A percentile compares a stretch with the other conserved stretches of the same genome.
phyloP scores from a whole-genome alignment of 768 basidiomycete species.

The Amanita polypyramis region DNA sequence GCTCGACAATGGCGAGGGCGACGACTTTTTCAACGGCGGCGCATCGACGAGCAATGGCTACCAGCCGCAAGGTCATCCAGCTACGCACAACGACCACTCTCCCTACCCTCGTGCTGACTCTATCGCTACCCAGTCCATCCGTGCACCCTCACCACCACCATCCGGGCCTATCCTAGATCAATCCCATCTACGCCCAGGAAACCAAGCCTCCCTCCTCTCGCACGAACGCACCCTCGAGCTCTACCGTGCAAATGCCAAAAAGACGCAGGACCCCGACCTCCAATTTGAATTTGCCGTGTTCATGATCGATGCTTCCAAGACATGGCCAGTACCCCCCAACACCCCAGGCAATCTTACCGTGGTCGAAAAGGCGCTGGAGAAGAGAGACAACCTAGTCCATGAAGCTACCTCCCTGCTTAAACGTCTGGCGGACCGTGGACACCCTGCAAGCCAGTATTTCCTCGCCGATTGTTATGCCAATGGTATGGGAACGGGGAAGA shows the following conservation, averaged over 20 bases:
- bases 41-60: conserved; percentile 16
- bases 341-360: conserved; percentile 69
- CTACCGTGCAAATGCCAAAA: conserved; percentile 96
- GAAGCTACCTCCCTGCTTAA: conserved; percentile 86
- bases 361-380: conserved; percentile 71
- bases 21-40: conserved; percentile 36
- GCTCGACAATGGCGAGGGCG: conserved; percentile 30
- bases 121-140: conserved; percentile 42
- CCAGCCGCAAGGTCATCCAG: no score
- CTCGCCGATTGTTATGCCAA: conserved; percentile 98
- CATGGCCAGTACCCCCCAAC: conserved; percentile 63
- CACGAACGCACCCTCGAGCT: conserved; percentile 95
- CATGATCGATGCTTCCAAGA: conserved; percentile 96
- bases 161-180: conserved; percentile 73
- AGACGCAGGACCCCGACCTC: conserved; percentile 94
- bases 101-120: conserved; percentile 27
- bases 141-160: conserved; percentile 58
- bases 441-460: conserved; percentile 93
- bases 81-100: conserved; percentile 14
- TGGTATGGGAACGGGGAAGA: conserved; percentile 89
- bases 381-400: conserved; percentile 78
- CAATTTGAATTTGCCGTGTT: conserved; percentile 99
- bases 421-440: conserved; percentile 87
- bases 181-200: conserved; percentile 88
- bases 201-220: conserved; percentile 85